Evolutionary conservation across 306 rosid species (phyloP).

Genomic region (Bauhinia variegata): DNA sequence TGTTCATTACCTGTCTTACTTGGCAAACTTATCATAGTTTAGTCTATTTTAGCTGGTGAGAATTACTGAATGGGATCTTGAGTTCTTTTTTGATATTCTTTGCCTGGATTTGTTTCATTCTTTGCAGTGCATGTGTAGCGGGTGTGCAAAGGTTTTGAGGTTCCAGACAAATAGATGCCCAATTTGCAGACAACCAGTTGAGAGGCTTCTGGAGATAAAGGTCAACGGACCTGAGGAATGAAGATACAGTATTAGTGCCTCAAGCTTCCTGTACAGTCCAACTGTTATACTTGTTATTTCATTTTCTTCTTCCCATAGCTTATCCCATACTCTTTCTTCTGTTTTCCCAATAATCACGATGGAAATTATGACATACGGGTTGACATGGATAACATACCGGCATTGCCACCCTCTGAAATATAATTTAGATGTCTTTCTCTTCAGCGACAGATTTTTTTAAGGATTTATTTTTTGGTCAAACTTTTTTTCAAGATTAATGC

Average conservation of each 20-base stretch:
- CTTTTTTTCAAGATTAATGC: too few relatives aligned
- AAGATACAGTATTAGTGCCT: slow-evolving; percentile 25
- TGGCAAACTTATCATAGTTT: slow-evolving; percentile 19
- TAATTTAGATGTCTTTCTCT: slow-evolving; percentile 19
- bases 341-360: slow-evolving; percentile 39
- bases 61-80: not conserved
- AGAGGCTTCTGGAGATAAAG: slow-evolving; percentile 92
- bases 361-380: slow-evolving; percentile 36
- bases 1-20: too few relatives aligned
- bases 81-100: slow-evolving; percentile 24
- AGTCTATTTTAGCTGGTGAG: not conserved
- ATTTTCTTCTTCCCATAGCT: slow-evolving; percentile 19
- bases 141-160: slow-evolving; percentile 88
- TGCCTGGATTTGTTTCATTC: slow-evolving; percentile 32
- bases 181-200: slow-evolving; percentile 96
- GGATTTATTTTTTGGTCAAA: not conserved
- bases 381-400: slow-evolving; percentile 40
- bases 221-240: slow-evolving; percentile 69
- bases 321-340: slow-evolving; percentile 17
- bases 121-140: slow-evolving; percentile 93
- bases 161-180: slow-evolving; percentile 92
- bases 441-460: not conserved
- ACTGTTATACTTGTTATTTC: slow-evolving; percentile 30
- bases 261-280: slow-evolving; percentile 51
- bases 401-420: slow-evolving; percentile 38